Evolutionary conservation across 345 rosid species (phyloP).

Genomic region (Lumnitzera racemosa): DNA sequence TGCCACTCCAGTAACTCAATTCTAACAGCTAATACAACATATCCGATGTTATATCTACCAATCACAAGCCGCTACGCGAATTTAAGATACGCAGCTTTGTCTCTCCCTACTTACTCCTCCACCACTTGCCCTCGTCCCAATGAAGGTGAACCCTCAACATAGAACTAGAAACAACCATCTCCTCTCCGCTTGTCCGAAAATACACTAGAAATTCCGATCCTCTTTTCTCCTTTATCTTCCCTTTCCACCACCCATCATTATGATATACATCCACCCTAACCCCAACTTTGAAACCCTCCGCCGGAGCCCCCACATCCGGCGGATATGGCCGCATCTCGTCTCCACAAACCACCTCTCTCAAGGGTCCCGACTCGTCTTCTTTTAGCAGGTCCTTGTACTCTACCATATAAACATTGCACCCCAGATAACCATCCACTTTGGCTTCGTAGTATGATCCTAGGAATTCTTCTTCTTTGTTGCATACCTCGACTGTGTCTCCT

Average conservation of each 20-base stretch:
- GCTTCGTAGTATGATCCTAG: constrained; percentile 17
- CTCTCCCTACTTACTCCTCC: too few species aligned
- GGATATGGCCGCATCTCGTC: constrained; percentile 25
- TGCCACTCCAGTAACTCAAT: too few species aligned
- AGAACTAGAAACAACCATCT: constrained; percentile 9
- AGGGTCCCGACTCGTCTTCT: constrained; percentile 10
- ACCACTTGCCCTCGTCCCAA: constrained; percentile 23
- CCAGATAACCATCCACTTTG: neutral
- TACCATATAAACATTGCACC: constrained; percentile 8
- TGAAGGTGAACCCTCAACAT: constrained; percentile 22
- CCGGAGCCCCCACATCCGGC: constrained; percentile 3
- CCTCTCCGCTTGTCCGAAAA: constrained; percentile 16
- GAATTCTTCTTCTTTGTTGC: constrained; percentile 28
- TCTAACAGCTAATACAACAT: too few species aligned
- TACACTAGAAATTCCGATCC: constrained; percentile 11
- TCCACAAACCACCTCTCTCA: constrained; percentile 18
- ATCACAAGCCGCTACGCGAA: too few species aligned
- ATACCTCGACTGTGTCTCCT: constrained; percentile 13
- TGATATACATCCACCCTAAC: constrained; percentile 22
- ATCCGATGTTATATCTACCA: too few species aligned
- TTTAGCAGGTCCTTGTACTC: constrained; percentile 22
- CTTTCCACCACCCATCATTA: constrained; percentile 34
- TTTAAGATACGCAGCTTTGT: too few species aligned
- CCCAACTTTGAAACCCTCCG: neutral
- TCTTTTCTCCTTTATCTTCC: constrained; percentile 11